A percentile compares a stretch with the other conserved stretches of the same genome.
Conservation (phyloP, 306 rosid genomes). For the Cucumis hystrix region DNA sequence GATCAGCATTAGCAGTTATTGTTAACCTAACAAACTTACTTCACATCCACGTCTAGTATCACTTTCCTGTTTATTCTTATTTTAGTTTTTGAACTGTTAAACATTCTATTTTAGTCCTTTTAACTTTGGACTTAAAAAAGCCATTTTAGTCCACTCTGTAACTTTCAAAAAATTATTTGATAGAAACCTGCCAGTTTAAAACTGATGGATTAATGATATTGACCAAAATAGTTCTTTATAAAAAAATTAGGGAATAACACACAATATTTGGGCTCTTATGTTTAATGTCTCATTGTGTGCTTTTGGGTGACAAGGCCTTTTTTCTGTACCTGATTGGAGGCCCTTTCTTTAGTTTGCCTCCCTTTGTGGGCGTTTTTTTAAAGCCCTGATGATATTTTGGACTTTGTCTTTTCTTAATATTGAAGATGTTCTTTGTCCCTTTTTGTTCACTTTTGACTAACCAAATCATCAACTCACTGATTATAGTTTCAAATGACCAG, state of each 20-base stretch:
- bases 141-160: neutral
- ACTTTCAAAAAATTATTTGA: no score
- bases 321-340: no score
- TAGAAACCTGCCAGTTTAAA: no score
- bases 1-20: neutral
- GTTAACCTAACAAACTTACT: neutral
- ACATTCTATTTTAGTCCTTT: neutral
- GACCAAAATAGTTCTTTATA: neutral
- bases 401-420: neutral
- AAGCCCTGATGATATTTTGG: neutral
- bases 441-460: neutral
- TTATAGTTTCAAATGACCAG: constrained; percentile 33
- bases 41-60: neutral
- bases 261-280: no score
- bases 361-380: no score
- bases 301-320: neutral
- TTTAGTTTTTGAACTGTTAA: neutral
- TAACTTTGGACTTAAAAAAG: neutral
- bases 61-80: neutral
- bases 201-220: neutral
- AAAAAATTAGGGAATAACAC: neutral
- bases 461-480: constrained; percentile 4
- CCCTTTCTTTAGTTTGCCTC: no score
- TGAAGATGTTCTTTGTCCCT: neutral
- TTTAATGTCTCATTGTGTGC: neutral